Base-by-base conservation (phyloP, 495 filamentous ascomycete species). In the Talaromyces stipitatus region DNA sequence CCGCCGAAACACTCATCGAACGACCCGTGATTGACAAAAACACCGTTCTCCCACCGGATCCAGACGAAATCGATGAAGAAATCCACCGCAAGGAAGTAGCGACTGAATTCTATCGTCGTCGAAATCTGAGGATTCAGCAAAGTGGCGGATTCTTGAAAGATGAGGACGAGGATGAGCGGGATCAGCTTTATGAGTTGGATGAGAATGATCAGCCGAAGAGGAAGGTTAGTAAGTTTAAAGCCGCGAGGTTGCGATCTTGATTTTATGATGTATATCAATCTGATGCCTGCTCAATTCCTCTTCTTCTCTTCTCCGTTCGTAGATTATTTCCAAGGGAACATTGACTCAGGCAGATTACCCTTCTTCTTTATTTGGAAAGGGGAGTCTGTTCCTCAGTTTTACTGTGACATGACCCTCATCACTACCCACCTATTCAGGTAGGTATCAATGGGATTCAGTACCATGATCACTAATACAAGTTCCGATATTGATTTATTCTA, bases 151-250 rank as follows among this genome's bases (percentile, higher is more conserved):
- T 92, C 64, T 62, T 81, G 64, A 73, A 78, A 29, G 69, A 71
- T 3, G 72, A 78, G 18, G 69, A 71, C 16, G 83, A 89, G 54
- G 73, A 78, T 6, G 78, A 80, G 46, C 76, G 80, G 16, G 69
- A 77, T 47, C 85, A 90, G 58, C 56, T 54, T 11, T 60, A 56
- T 36, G 29, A 50, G 18, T 24, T 48, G n/a, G 55, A 55, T 32
- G 73, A 76, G 20, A 59, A 63, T n/a, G 84, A 86, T 55, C 80
- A 87, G 10, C 81, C 82, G 28, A 80, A 82, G 26, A 86, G 80
- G 66, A 87, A 86, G 60, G 73, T 96, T 58, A 97, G 92, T 77
- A 81, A 88, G 58, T 98, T 97, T 71, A 94, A 85, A 70, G 90
- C 92, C 55, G 90, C 94, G 5, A 82, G 90, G 51, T 67, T 96